Base-by-base conservation (phyloP, 2,329 filamentous ascomycete genomes). In the Akanthomyces uredinophilus region DNA sequence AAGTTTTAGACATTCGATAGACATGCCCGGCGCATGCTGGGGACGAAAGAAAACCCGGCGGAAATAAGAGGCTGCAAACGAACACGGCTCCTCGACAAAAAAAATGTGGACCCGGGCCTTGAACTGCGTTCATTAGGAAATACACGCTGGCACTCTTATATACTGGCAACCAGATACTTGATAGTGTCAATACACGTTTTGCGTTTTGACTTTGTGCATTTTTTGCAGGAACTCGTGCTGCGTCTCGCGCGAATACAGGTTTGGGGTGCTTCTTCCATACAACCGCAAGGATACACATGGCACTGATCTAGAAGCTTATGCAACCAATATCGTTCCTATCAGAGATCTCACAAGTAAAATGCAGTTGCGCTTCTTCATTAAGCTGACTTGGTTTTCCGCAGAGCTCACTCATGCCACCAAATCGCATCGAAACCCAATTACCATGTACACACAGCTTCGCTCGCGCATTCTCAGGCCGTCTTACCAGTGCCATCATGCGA, bases 401-500 rank as follows among this genome's bases (percentile, higher is more conserved):
- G 22, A 16, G 1, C 37, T 14, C 13, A 39, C 16, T 39, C 37
- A n/a, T 39, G 32, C 4, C 6, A 37, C 13, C 11, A 39, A 16
- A 4, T 10, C 2, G 32, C 32, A 35, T 35, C 32, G 3, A 3
- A 11, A 16, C 37, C 37, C 16, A 3, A 10, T 5, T 16, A 16
- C 37, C 11, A 39, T 39, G 37, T 39, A 16, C 14, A 39, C 32
- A 51, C 50, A 39, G 7, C 20, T 22, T 22, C n/a, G 13, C 2
- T 20, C 1, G 6, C 16, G 11, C 5, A 22, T n/a, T 39, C 7
- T 39, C 7, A 37, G 5, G 1, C 32, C n/a, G 50, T 52, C 37
- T 5, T 32, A 16, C 32, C 44, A 1, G 20, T 24, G 18, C n/a
- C 54, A 14, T 44, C 39, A 32, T 64, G 57, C 14, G 54, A 68